These are phyloP conservation scores for Carpinus fangiana DNA, from an alignment of 306 rosid species.

Conservation along the genomic window DNA sequence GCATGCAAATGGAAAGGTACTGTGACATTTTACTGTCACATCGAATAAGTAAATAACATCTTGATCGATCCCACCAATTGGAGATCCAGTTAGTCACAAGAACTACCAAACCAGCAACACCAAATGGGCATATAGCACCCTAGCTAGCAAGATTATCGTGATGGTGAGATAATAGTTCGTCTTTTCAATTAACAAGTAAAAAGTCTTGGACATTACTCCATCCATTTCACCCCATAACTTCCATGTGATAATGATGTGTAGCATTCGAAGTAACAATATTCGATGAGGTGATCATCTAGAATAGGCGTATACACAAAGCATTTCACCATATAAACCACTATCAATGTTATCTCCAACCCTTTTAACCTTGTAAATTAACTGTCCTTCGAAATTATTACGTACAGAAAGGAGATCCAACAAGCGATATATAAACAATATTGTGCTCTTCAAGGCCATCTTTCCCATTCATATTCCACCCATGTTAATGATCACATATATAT, in stretches of 20 bases:
- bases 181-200: not conserved
- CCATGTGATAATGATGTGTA: slow-evolving; percentile 50
- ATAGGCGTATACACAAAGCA: slow-evolving; percentile 1
- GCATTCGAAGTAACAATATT: slow-evolving; percentile 32
- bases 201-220: not conserved
- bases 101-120: not conserved
- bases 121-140: not conserved
- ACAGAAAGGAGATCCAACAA: slow-evolving; percentile 22
- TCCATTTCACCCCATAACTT: slow-evolving; percentile 6
- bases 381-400: slow-evolving; percentile 27
- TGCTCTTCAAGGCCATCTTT: slow-evolving; percentile 1
- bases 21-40: too few relatives aligned
- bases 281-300: too few relatives aligned
- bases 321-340: slow-evolving; percentile 25
- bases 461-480: not conserved
- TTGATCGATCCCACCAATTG: not conserved
- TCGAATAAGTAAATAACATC: not conserved
- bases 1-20: not conserved
- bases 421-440: slow-evolving; percentile 11
- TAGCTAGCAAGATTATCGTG: not conserved
- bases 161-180: not conserved
- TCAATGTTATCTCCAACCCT: slow-evolving; percentile 26
- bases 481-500: slow-evolving; percentile 13
- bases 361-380: not conserved
- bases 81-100: not conserved